Percentiles rank a stretch among this genome's conserved stretches.
Evolutionary conservation across 305 asterid species (phyloP).

Genomic region (Fraxinus baroniana): DNA sequence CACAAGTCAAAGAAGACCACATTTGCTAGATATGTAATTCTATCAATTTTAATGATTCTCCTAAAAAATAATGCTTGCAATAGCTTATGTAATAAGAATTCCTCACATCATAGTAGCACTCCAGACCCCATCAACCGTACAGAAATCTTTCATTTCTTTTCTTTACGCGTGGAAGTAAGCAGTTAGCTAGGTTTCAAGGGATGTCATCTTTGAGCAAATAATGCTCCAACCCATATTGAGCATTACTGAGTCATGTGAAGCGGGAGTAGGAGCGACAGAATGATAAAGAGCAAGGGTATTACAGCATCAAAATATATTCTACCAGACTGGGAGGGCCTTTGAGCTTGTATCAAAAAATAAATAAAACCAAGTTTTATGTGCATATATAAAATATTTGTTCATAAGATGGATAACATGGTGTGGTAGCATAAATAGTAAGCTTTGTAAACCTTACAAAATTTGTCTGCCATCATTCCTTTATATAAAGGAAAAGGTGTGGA

Average conservation of each 20-base stretch:
- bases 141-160: neutral
- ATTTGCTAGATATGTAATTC: neutral
- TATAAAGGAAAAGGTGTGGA: neutral
- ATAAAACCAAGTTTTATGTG: neutral
- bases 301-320: neutral
- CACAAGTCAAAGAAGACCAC: neutral
- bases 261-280: neutral
- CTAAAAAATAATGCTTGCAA: neutral
- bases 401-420: neutral
- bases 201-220: neutral
- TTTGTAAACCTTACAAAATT: neutral
- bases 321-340: neutral
- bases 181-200: neutral
- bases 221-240: neutral
- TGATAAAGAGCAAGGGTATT: neutral
- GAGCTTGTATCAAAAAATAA: neutral
- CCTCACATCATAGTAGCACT: neutral
- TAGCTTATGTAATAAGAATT: neutral
- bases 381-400: neutral
- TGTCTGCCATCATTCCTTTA: neutral
- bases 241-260: neutral
- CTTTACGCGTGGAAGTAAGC: neutral
- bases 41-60: neutral
- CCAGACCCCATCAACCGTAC: neutral
- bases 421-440: neutral